Conservation (phyloP, 164 flowering plant genomes). For the Aristolochia fimbriata region DNA sequence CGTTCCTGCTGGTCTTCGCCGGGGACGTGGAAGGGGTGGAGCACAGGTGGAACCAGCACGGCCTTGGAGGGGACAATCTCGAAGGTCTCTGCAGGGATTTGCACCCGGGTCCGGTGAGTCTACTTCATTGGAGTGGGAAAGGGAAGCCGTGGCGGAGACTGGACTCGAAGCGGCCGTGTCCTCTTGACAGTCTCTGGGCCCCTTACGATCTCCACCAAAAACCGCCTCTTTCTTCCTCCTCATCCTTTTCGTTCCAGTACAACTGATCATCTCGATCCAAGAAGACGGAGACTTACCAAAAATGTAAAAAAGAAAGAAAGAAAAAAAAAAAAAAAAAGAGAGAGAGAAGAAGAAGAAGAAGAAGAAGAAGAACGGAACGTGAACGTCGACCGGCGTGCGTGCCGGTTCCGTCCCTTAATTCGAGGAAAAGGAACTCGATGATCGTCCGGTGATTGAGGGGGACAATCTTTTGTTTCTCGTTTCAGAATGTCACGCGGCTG, state of each 20-base stretch:
- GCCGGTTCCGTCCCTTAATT: too few relatives aligned
- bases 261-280: not conserved
- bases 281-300: too few relatives aligned
- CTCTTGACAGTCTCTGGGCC: constrained; percentile 14
- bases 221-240: not conserved
- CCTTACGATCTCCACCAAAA: constrained; percentile 14
- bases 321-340: too few relatives aligned
- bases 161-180: constrained; percentile 12
- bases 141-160: constrained; percentile 17
- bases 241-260: constrained; percentile 1
- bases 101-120: constrained; percentile 15
- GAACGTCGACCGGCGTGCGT: too few relatives aligned
- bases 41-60: constrained; percentile 19
- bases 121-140: constrained; percentile 21
- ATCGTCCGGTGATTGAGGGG: too few relatives aligned
- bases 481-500: too few relatives aligned
- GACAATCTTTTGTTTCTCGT: too few relatives aligned
- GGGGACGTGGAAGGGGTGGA: constrained; percentile 15
- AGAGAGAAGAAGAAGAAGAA: too few relatives aligned
- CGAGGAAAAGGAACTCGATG: too few relatives aligned
- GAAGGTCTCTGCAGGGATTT: constrained; percentile 13
- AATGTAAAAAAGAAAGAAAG: too few relatives aligned
- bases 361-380: too few relatives aligned
- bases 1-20: constrained; percentile 16
- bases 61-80: constrained; percentile 15